phyloP scores from a whole-genome alignment of 805 yeast species.

The Metschnikowia vanudenii region DNA sequence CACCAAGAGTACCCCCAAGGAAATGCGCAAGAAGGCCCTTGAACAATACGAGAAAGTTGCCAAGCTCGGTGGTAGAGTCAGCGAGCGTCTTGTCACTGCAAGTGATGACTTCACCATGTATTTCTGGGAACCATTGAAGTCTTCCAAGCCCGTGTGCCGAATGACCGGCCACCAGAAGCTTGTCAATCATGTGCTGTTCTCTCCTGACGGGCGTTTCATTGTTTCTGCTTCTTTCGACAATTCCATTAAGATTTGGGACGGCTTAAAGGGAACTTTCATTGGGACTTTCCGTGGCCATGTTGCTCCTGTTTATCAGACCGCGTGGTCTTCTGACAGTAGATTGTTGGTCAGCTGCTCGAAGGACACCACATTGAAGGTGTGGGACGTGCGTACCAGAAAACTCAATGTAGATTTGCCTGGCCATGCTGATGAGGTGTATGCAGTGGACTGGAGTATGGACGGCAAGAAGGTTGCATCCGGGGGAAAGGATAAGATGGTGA shows the following conservation, averaged over 20 bases:
- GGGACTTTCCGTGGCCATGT: slow-evolving; percentile 95
- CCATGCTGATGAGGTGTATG: slow-evolving; percentile 91
- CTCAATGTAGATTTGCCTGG: slow-evolving; percentile 91
- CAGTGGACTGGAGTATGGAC: slow-evolving; percentile 97
- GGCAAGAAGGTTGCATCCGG: slow-evolving; percentile 95
- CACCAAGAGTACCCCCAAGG: slow-evolving; percentile 24
- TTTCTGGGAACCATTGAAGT: slow-evolving; percentile 86
- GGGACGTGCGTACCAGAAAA: slow-evolving; percentile 90
- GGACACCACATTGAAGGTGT: slow-evolving; percentile 92
- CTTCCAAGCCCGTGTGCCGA: slow-evolving; percentile 80
- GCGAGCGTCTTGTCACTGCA: slow-evolving; percentile 88
- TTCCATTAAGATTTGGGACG: slow-evolving; percentile 95
- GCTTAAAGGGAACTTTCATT: slow-evolving; percentile 83
- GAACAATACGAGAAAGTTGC: slow-evolving; percentile 63
- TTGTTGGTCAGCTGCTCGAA: slow-evolving; percentile 90
- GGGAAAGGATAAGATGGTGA: slow-evolving; percentile 91
- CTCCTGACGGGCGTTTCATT: slow-evolving; percentile 90
- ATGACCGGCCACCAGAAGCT: slow-evolving; percentile 98
- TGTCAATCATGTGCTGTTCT: slow-evolving; percentile 92
- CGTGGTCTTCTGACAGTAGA: slow-evolving; percentile 96
- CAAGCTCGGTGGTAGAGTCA: slow-evolving; percentile 49
- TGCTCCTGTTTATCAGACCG: slow-evolving; percentile 94
- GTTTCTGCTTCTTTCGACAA: slow-evolving; percentile 96
- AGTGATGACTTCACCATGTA: slow-evolving; percentile 98
- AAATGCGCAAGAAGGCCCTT: slow-evolving; percentile 50